Base-by-base conservation (phyloP, 1,284 basidiomycete genomes). In the Tilletia setariae region DNA sequence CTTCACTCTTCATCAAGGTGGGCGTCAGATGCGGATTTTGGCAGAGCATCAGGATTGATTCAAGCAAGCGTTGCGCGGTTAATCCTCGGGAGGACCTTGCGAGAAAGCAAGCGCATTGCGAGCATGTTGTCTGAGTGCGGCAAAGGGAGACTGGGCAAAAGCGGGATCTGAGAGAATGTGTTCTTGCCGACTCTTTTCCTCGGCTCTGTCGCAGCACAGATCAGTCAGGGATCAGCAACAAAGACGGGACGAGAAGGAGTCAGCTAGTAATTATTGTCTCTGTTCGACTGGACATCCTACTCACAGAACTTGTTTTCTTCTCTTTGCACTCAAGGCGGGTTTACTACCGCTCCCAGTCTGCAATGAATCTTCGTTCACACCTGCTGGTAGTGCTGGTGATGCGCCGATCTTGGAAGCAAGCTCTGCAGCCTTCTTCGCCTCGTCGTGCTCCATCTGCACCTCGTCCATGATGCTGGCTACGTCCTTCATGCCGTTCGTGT, bases 81-180 rank as follows among this genome's bases (percentile, higher is more conserved):
- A 40, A 11, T 40, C 35, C 4, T 6, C 11, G 4, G 35, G 6
- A 6, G 35, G 6, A 11, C 35, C 35, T 16, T 61, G 43, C 16
- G 56, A 25, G 21, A 76, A 74, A 21, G 73, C 72, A 47, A 80
- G 72, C 6, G 78, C 75, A 47, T 80, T 77, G 30, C 78, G 75
- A 8, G 76, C 76, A 47, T 80, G 79, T 0, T 74, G 70, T 19
- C 79, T 73, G 1, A 80, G 74, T 13, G 79, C 79, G 7, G 75
- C 78, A 49, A 80, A 80, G 8, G 79, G 79, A 47, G 73, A 73
- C 40, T 68, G 68, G 43, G 71, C 68, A 66, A 74, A 77, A 15
- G 76, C 71, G 30, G 76, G 70, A 53, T 80, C 77, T 2, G 73
- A 67, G 21, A 80, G 66, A 42, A 80, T 79, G 43, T 73, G 63